Percentiles rank a stretch among this genome's conserved stretches.
Conservation (phyloP, 441 rosid genomes). For the Syzygium malaccense region DNA sequence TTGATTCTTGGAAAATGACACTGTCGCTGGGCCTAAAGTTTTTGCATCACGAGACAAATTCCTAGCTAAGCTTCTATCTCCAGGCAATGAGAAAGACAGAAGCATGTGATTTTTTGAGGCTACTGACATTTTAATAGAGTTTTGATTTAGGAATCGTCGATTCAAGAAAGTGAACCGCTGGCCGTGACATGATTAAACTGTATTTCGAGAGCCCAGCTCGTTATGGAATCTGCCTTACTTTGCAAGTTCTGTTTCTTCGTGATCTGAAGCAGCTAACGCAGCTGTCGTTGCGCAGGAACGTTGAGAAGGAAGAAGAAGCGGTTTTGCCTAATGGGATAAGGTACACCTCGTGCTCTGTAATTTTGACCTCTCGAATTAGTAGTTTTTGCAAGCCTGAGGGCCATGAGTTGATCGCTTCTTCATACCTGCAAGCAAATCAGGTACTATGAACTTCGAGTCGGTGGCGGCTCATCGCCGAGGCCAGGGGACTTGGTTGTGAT, state of each 20-base stretch:
- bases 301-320: conserved; percentile 60
- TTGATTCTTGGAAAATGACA: neutral
- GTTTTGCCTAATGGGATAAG: conserved; percentile 77
- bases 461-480: conserved; percentile 67
- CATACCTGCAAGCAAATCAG: conserved; percentile 20
- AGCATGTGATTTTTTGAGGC: neutral
- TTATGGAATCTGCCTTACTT: neutral
- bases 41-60: neutral
- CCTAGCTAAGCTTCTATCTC: neutral
- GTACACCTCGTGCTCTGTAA: conserved; percentile 21
- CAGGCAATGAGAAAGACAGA: neutral
- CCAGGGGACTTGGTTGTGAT: conserved; percentile 75
- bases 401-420: neutral
- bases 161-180: neutral
- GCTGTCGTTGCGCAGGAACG: conserved; percentile 31
- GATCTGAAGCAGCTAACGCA: neutral
- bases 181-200: neutral
- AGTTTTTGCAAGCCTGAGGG: neutral
- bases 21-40: neutral
- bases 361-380: neutral
- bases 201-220: neutral
- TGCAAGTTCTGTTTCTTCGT: neutral
- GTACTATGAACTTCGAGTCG: conserved; percentile 65
- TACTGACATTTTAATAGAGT: neutral
- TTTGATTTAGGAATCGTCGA: neutral